Evolutionary conservation across 2,329 filamentous ascomycete species (phyloP).

Genomic region (Verruconis gallopava): DNA sequence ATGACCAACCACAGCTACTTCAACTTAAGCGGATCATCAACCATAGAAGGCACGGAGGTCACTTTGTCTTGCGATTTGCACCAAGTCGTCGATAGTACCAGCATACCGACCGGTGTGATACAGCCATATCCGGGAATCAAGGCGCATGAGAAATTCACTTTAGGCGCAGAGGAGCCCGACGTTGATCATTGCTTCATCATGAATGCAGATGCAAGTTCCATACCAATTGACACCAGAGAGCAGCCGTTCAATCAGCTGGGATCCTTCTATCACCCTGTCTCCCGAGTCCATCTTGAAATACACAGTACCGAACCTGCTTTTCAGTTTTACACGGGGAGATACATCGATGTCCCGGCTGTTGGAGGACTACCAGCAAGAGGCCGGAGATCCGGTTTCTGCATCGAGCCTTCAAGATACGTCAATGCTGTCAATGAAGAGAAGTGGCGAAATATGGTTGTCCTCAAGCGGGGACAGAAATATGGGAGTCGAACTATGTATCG

Average conservation of each 20-base stretch:
- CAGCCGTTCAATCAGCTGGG: slow-evolving; percentile 54
- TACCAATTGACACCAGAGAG: slow-evolving; percentile 39
- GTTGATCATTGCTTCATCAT: slow-evolving; percentile 88
- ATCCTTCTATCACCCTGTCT: slow-evolving; percentile 58
- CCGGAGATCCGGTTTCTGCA: slow-evolving; percentile 67
- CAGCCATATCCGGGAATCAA: slow-evolving; percentile 51
- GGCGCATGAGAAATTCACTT: slow-evolving; percentile 54
- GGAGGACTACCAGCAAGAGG: slow-evolving; percentile 49
- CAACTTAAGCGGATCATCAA: slow-evolving; percentile 49
- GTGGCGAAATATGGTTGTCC: slow-evolving; percentile 64
- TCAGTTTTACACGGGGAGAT: slow-evolving; percentile 90
- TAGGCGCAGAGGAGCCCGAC: slow-evolving; percentile 57
- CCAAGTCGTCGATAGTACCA: slow-evolving; percentile 58
- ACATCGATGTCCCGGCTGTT: slow-evolving; percentile 60
- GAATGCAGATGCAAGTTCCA: slow-evolving; percentile 43
- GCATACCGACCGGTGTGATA: slow-evolving; percentile 62
- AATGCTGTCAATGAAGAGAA: slow-evolving; percentile 73
- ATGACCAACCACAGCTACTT: slow-evolving; percentile 86
- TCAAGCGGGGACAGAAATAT: slow-evolving; percentile 77
- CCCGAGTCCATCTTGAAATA: slow-evolving; percentile 71
- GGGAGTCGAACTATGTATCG: slow-evolving; percentile 73
- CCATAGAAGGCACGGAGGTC: slow-evolving; percentile 49
- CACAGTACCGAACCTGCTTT: slow-evolving; percentile 88
- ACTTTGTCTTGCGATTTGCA: slow-evolving; percentile 48
- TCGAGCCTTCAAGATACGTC: slow-evolving; percentile 83